phyloP scores from a whole-genome alignment of 73 alveolate genomes.

The Tetrahymena thermophila region DNA sequence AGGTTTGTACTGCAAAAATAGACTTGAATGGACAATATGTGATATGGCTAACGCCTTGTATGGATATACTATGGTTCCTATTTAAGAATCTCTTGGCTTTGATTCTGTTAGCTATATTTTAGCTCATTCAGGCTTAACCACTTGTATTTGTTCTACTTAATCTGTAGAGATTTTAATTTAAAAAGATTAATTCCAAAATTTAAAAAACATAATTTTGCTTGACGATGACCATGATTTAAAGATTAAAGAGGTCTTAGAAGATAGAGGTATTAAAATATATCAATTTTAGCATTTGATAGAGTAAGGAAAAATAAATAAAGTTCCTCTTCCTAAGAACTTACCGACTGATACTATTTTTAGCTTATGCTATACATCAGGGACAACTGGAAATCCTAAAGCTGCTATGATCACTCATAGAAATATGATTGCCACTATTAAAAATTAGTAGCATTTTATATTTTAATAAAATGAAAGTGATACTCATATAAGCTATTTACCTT shows the following conservation, averaged over 20 bases:
- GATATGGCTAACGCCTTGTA: constrained; percentile 47
- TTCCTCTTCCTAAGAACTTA: neutral
- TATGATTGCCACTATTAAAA: constrained; percentile 42
- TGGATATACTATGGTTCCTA: constrained; percentile 58
- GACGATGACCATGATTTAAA: neutral
- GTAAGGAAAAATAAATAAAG: neutral
- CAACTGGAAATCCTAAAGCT: constrained; percentile 96
- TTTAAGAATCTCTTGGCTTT: constrained; percentile 51
- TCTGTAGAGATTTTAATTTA: neutral
- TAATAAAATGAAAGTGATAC: constrained; percentile 64
- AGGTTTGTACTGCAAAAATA: constrained; percentile 65
- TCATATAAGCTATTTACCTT: constrained; percentile 83
- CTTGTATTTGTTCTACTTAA: constrained; percentile 8
- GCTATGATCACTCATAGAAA: constrained; percentile 79
- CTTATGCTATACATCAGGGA: constrained; percentile 95
- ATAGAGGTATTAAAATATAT: neutral
- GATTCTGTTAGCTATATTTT: constrained; percentile 11
- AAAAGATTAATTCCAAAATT: neutral
- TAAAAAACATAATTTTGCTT: neutral
- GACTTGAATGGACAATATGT: constrained; percentile 62
- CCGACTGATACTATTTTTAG: constrained; percentile 53
- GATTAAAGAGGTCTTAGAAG: neutral
- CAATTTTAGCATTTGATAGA: neutral
- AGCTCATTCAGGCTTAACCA: neutral
- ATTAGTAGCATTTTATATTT: constrained; percentile 39